Evolutionary conservation across 176 grass and related monocot species (phyloP), one percentile per base, ranked within the genome.

Genomic region (Urochloa ruziziensis): DNA sequence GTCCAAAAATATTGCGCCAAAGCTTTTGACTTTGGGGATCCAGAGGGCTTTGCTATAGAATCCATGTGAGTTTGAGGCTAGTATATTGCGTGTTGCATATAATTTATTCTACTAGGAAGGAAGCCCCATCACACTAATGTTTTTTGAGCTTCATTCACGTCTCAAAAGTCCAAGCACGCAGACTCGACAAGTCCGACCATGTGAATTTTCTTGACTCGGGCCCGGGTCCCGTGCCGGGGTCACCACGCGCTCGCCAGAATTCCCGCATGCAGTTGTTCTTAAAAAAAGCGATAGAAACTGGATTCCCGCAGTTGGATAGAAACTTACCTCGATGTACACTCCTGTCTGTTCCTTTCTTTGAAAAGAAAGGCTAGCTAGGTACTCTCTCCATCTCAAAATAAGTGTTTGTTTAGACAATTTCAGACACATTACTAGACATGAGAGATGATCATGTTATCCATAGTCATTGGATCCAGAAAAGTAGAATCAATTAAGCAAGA

Each of bases 21-120:
- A 44, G 47, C 75, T 62, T 78, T 62, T 78, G 75, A 78, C 75
- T 78, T 44, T 62, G 57, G 16, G 14, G 29, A 73, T 73, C 46
- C 57, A 78, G 70, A 73, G 28, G 16, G 23, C 7, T 25, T 25
- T 24, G 23, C 70, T 19, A 21, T 18, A 32, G 14, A 70, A 70
- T 77, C 9, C 12, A 11, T 42, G 36, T 62, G 75, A 62, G 19
- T 60, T 60, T 62, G 57, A 78, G 28, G 36, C 56, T 19, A 76
- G 32, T 75, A 5, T 57, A 17, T n/a, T 54, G 15, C 29, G 29
- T 23, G 19, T 67, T 51, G 6, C 21, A 68, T 68, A 0, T 67
- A 39, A n/a, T n/a, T 19, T 33, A 21, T 65, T 36, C 30, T 32
- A 19, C 1, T 54, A 35, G 47, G 2, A 33, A 35, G 47, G 2